These are phyloP conservation scores for Cutaneotrichosporon cyanovorans DNA, from an alignment of 1,284 basidiomycete species.

Conservation along the genomic window DNA sequence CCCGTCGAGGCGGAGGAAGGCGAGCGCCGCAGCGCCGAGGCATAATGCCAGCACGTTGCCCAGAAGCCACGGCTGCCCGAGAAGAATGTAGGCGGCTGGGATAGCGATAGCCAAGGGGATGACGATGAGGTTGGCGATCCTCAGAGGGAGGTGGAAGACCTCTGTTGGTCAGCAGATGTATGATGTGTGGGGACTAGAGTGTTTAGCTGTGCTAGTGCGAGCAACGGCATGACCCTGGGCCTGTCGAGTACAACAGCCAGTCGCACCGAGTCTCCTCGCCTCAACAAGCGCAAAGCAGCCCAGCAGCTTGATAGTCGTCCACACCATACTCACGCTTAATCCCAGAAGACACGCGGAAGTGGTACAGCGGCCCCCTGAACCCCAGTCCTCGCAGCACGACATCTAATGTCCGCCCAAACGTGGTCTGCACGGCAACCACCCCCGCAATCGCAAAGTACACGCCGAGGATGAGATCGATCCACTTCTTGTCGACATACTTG, in stretches of 20 bases:
- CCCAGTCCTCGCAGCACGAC: constrained; percentile 19
- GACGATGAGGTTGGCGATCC: constrained; percentile 53
- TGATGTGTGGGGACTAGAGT: not conserved
- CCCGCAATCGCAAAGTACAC: constrained; percentile 55
- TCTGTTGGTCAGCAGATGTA: constrained; percentile 23
- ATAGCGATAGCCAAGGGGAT: constrained; percentile 60
- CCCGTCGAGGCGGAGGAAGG: constrained; percentile 77
- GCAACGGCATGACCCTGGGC: not conserved
- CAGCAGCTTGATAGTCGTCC: not conserved
- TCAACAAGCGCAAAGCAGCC: too few relatives aligned
- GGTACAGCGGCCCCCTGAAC: constrained; percentile 28
- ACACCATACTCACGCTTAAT: constrained; percentile 33
- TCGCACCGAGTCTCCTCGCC: too few relatives aligned
- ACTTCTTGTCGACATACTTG: constrained; percentile 66
- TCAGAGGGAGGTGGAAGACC: constrained; percentile 42
- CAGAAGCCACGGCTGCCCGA: constrained; percentile 60
- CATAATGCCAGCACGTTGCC: constrained; percentile 77
- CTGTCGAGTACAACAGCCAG: not conserved
- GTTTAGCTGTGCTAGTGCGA: too few relatives aligned
- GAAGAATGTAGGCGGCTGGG: constrained; percentile 60
- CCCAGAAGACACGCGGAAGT: constrained; percentile 37
- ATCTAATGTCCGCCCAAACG: constrained; percentile 29
- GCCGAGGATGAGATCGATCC: constrained; percentile 55
- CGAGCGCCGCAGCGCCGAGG: constrained; percentile 74
- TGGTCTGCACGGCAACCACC: constrained; percentile 42